Base-by-base conservation (phyloP, 179 eudicot genomes). In the Sideroxylon spinosum region DNA sequence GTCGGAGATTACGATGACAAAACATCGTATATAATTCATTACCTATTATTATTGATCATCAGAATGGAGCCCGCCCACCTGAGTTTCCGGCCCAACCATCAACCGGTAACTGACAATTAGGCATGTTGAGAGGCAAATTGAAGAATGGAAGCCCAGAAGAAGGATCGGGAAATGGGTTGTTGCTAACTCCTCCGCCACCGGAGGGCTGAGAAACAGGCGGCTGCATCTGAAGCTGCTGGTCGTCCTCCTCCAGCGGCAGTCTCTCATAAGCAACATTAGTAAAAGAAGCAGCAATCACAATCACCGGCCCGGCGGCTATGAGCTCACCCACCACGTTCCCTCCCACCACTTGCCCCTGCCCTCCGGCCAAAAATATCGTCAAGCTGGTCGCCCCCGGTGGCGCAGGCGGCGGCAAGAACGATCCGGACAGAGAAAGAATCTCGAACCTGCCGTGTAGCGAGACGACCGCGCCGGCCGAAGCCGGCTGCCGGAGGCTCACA, bases 371-470 rank as follows among this genome's bases (percentile, higher is more conserved):
- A 65, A 87, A 91, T 10, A 91, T 76, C 2, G 93, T 88, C 46
- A 91, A 49, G 65, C 91, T 88, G 9, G 95, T 91, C 1, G 93
- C 95, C 5, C 95, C 95, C 0, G 95, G 95, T 5, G 95, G 95
- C 0, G 95, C 95, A 6, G 95, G 95, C 22, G 95, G 95, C 1
- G 95, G 95, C 5, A 91, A 71, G 62, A 91, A 89, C 2, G 95
- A 91, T 0, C 95, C 95, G 0, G 95, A 83, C 6, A 91, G 70
- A 2, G 95, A 91, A 3, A 91, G 52, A 72, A 91, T 91, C 89
- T 91, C 95, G 78, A 89, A 89, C 60, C 91, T 68, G 0, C 95
- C 95, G 20, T 92, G 97, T 6, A 92, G 89, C 0, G 91, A 86
- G 0, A 89, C 90, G 5, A 90, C 88, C 0, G 91, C 86, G 0